These are phyloP conservation scores for Termitomyces sp. DNA, from an alignment of 768 basidiomycete species.

Conservation along the genomic window DNA sequence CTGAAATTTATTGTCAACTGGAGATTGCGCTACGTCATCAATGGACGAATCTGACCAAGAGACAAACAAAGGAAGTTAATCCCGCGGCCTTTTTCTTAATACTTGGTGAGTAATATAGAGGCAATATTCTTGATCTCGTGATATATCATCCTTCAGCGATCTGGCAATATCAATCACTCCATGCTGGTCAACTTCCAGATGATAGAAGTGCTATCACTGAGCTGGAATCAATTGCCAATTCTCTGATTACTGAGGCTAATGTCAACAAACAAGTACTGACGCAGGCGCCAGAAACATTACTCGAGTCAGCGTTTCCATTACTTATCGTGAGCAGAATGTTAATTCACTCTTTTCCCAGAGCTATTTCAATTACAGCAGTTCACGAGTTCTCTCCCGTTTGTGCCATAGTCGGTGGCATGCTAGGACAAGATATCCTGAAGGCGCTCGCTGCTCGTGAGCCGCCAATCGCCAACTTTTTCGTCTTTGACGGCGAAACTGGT, in stretches of 20 bases:
- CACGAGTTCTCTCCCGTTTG: constrained; percentile 92
- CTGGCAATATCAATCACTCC: constrained; percentile 73
- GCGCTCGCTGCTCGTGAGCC: constrained; percentile 85
- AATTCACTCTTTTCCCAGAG: constrained; percentile 32
- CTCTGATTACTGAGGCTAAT: constrained; percentile 51
- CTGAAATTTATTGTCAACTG: constrained; percentile 61
- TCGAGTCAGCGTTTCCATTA: constrained; percentile 45
- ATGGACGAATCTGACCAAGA: constrained; percentile 66
- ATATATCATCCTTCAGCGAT: constrained; percentile 42
- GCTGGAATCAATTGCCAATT: constrained; percentile 59
- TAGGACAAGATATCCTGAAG: constrained; percentile 93
- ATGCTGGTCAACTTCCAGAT: constrained; percentile 53
- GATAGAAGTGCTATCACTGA: constrained; percentile 41
- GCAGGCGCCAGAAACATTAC: constrained; percentile 48
- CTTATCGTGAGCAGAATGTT: not conserved
- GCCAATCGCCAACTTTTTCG: constrained; percentile 89
- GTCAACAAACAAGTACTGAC: constrained; percentile 66
- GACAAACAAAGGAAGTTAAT: constrained; percentile 80
- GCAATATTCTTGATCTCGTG: not conserved
- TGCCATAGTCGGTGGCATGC: constrained; percentile 90
- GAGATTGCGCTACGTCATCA: constrained; percentile 55
- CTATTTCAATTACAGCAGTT: constrained; percentile 59
- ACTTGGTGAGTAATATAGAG: constrained; percentile 45
- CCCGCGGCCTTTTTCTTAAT: constrained; percentile 67
- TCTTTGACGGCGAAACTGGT: constrained; percentile 81